Base-by-base conservation (phyloP, 2,329 filamentous ascomycete species). In the Podosphaera leucotricha region DNA sequence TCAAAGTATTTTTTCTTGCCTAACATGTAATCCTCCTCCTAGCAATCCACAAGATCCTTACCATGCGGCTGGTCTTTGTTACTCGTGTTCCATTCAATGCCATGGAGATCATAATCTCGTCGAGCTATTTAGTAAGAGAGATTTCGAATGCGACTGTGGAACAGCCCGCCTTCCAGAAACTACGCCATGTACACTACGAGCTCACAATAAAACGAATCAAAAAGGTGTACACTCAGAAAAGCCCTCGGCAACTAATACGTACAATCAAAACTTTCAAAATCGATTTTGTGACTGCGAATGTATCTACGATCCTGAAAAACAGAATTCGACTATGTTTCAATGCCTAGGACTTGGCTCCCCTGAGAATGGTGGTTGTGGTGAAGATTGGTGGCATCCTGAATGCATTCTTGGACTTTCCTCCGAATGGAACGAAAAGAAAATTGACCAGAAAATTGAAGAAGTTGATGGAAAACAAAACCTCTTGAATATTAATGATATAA, bases 241-340 rank as follows among this genome's bases (percentile, higher is more conserved):
- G 49, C 72, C 85, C 5, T 68, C 75, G 15, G 64, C 66, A 36
- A 74, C 68, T 50, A 95, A 98, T 64, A 77, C 72, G 53, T 98
- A 98, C 65, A 93, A 94, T 56, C 81, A 94, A 48, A 98, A 98
- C 64, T 98, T 92, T 55, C 71, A 74, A 52, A 95, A 95, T 55
- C 72, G 70, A 38, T 98, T 98, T 62, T 98, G 90, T 59, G 82
- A 80, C 1, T 98, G 90, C 56, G 72, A 72, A 24, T 79, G 86
- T 55, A 75, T 86, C 47, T 98, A 98, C 57, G 80, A 94, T 57
- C 75, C 87, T 0, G 72, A 87, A 41, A 69, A 81, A 57, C 85
- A 98, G 59, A 92, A 87, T 53, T 87, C 87, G 0, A 95, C 86
- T 35, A 98, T 98, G 90, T 98, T 92, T 53, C 90, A 98, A 60